phyloP scores from a whole-genome alignment of 2,329 filamentous ascomycete species.

The Fusarium pseudoanthophilum region DNA sequence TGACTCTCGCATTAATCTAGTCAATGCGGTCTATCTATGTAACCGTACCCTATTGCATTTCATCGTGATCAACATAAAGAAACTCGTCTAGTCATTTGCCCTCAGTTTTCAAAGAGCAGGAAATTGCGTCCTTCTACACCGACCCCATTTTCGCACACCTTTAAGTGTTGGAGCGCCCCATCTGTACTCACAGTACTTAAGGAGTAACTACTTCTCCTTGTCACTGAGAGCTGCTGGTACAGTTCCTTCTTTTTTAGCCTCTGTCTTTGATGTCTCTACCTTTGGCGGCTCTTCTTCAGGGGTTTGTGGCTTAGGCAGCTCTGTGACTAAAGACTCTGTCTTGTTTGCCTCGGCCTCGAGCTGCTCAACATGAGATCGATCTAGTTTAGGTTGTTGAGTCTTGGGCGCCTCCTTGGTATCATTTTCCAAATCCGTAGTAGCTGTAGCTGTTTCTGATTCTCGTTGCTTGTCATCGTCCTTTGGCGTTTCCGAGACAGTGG shows the following conservation, averaged over 20 bases:
- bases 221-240: not conserved
- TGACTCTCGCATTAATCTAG: not conserved
- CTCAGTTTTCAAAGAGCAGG: slow-evolving; percentile 10
- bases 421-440: not conserved
- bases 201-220: slow-evolving; percentile 9
- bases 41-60: slow-evolving; percentile 14
- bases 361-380: not conserved
- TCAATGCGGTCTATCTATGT: slow-evolving; percentile 9
- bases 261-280: not conserved
- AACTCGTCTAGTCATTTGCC: slow-evolving; percentile 32
- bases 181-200: not conserved
- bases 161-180: not conserved
- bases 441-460: not conserved
- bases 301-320: not conserved
- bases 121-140: slow-evolving; percentile 3
- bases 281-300: not conserved
- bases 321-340: not conserved
- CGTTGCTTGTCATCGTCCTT: not conserved
- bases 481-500: not conserved
- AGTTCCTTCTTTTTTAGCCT: not conserved
- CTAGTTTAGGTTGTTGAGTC: slow-evolving; percentile 6
- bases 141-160: not conserved
- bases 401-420: not conserved
- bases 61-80: slow-evolving; percentile 30
- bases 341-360: not conserved